Percentiles rank a stretch among this genome's conserved stretches.
Conservation (phyloP, 306 rosid genomes). For the Vicia faba region DNA sequence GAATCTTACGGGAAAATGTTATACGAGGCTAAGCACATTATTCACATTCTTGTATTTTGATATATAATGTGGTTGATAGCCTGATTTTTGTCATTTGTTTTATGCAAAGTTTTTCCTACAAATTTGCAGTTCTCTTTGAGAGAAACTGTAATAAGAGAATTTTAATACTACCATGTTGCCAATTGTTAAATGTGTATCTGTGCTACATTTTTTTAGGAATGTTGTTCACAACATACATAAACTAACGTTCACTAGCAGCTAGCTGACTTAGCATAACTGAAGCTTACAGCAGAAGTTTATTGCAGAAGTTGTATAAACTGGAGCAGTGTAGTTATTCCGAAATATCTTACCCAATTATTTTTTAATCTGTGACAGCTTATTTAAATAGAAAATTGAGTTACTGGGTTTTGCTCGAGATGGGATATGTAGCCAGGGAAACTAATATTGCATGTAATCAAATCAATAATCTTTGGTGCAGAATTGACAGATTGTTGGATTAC, state of each 20-base stretch:
- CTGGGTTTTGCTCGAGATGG: slow-evolving; percentile 19
- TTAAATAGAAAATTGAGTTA: neutral
- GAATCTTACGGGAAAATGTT: neutral
- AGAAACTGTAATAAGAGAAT: neutral
- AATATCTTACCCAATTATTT: neutral
- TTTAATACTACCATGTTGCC: neutral
- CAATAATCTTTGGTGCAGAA: neutral
- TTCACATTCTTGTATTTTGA: neutral
- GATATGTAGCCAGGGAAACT: slow-evolving; percentile 1
- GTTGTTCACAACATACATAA: neutral
- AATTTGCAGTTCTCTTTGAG: neutral
- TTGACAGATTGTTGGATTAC: slow-evolving; percentile 6
- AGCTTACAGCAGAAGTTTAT: neutral
- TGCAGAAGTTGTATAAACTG: neutral
- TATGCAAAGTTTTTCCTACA: neutral
- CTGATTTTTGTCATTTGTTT: neutral
- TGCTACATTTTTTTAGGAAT: neutral
- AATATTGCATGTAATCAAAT: neutral
- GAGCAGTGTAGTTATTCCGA: neutral
- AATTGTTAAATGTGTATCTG: neutral
- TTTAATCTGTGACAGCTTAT: slow-evolving; percentile 2
- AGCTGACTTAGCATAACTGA: neutral
- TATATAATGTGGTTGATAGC: neutral
- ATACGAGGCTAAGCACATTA: neutral
- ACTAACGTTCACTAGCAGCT: slow-evolving; percentile 8